phyloP scores from a whole-genome alignment of 306 rosid genomes.

The Benincasa hispida region DNA sequence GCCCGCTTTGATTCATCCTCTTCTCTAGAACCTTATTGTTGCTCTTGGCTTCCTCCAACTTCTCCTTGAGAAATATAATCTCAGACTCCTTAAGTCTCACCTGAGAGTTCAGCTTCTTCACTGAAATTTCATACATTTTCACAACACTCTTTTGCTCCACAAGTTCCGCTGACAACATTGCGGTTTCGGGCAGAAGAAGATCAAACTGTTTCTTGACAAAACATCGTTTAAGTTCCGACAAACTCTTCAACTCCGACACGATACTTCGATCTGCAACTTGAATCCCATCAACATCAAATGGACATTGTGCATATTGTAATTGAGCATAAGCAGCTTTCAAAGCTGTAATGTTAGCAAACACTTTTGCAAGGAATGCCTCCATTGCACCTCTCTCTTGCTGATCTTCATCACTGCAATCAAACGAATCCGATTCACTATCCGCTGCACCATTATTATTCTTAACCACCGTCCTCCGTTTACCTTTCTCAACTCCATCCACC shows the following conservation, averaged over 20 bases:
- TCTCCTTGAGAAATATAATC: constrained; percentile 54
- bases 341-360: constrained; percentile 58
- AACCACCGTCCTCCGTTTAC: background rate
- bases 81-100: constrained; percentile 67
- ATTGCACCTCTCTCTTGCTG: constrained; percentile 37
- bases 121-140: constrained; percentile 44
- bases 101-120: constrained; percentile 69
- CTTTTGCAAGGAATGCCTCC: constrained; percentile 57
- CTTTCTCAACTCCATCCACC: constrained; percentile 26
- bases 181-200: constrained; percentile 46
- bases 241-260: constrained; percentile 46
- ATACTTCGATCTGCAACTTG: constrained; percentile 47
- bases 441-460: constrained; percentile 7
- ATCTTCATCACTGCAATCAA: constrained; percentile 36
- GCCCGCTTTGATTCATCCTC: constrained; percentile 60
- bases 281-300: constrained; percentile 71
- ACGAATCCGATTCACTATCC: constrained; percentile 15
- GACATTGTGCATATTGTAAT: constrained; percentile 57
- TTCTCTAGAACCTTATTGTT: constrained; percentile 49
- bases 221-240: constrained; percentile 76
- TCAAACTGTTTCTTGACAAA: constrained; percentile 64
- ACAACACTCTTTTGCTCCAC: constrained; percentile 63
- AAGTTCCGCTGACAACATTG: constrained; percentile 46
- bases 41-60: constrained; percentile 42
- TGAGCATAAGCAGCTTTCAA: constrained; percentile 79